These are phyloP conservation scores for Platanus orientalis DNA, from an alignment of 164 flowering plant genomes.

Conservation along the genomic window DNA sequence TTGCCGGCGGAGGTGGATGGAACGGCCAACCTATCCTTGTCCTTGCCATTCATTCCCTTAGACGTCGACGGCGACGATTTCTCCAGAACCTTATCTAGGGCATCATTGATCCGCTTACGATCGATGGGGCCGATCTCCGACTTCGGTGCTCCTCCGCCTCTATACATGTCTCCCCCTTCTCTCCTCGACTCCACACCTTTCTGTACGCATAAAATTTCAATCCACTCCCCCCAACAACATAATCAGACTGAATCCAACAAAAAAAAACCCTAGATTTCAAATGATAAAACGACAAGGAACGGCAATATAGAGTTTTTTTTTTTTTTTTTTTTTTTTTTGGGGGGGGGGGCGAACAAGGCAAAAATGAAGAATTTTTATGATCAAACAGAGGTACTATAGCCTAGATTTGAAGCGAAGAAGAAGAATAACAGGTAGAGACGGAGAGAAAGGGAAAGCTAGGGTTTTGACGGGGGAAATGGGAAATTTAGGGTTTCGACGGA, in stretches of 20 bases:
- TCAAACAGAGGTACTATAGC: background rate
- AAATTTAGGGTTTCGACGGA: background rate
- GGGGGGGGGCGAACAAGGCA: background rate
- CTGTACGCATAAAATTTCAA: background rate
- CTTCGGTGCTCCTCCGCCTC: constrained; percentile 37
- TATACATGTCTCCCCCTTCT: constrained; percentile 34
- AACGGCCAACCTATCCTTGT: constrained; percentile 32
- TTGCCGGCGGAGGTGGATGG: constrained; percentile 38
- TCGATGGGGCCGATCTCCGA: constrained; percentile 42
- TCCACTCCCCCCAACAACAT: constrained; percentile 1
- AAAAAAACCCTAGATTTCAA: constrained; percentile 8
- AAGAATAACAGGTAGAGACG: background rate
- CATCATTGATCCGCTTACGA: constrained; percentile 75
- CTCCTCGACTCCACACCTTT: background rate
- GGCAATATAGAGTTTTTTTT: constrained; percentile 7
- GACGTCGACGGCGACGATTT: constrained; percentile 75
- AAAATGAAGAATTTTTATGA: background rate
- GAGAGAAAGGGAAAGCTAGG: background rate
- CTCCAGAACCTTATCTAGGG: constrained; percentile 67
- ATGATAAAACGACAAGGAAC: background rate
- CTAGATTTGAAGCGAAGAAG: background rate
- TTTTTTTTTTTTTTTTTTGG: too few relatives aligned
- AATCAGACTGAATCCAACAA: background rate
- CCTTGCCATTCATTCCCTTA: constrained; percentile 41
- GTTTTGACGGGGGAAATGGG: background rate